Evolutionary conservation across 345 rosid species (phyloP).

Genomic region (Heritiera fomes): DNA sequence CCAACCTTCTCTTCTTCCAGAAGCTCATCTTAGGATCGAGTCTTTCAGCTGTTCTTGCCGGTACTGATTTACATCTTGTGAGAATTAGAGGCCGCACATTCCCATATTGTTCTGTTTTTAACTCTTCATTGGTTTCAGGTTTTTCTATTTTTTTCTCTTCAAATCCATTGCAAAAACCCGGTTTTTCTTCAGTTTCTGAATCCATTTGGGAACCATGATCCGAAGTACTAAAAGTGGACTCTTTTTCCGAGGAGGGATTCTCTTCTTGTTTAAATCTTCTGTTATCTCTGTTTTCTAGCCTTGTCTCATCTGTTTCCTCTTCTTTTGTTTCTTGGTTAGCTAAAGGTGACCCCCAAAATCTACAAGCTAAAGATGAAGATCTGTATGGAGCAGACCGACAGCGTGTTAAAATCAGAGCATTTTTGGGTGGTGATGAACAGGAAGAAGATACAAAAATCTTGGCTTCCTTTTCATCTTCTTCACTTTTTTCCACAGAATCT

Average conservation of each 20-base stretch:
- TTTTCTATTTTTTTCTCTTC: conserved; percentile 28
- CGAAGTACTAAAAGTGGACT: conserved; percentile 27
- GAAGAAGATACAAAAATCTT: conserved; percentile 43
- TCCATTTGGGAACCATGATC: conserved; percentile 31
- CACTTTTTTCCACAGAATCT: conserved; percentile 22
- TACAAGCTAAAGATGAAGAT: conserved; percentile 72
- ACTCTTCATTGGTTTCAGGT: conserved; percentile 24
- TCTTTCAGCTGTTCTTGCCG: conserved; percentile 63
- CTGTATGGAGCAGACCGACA: conserved; percentile 88
- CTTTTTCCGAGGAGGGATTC: conserved; percentile 34
- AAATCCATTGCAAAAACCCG: conserved; percentile 26
- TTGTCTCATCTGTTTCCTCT: conserved; percentile 34
- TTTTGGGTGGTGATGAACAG: conserved; percentile 62
- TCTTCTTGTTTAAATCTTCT: conserved; percentile 23
- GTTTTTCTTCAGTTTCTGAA: conserved; percentile 31
- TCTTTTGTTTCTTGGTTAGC: conserved; percentile 35
- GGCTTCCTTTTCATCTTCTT: conserved; percentile 30
- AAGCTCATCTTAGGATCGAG: conserved; percentile 48
- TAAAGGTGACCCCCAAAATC: conserved; percentile 75
- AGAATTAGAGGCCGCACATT: conserved; percentile 43
- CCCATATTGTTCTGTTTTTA: conserved; percentile 26
- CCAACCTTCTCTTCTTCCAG: conserved; percentile 64
- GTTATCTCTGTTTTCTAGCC: conserved; percentile 19
- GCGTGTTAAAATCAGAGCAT: conserved; percentile 68
- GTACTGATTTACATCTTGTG: conserved; percentile 82